Evolutionary conservation across 306 rosid genomes (phyloP), one percentile per base, ranked within the genome.

Genomic region (Betula pendula): DNA sequence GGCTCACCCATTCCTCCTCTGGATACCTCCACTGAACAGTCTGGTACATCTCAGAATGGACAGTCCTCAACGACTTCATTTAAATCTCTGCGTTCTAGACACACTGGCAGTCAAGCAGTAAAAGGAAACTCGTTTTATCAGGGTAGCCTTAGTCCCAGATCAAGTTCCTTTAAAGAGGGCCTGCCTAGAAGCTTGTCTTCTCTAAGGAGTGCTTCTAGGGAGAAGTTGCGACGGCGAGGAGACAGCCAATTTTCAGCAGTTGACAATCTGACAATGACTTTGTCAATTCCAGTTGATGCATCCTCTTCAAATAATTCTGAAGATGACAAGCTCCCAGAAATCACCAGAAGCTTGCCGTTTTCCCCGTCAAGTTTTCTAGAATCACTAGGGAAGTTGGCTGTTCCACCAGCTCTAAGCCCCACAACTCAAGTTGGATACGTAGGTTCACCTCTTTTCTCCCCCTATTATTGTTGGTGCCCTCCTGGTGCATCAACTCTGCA

Each of bases 381-480:
- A 49, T 89, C 97, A 29, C 68, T 85, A 5, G 94, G 85, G 53
- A 89, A 83, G 50, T 82, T 83, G 75, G 55, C 84, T 75, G 85
- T 50, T 25, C 83, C 92, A 78, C 82, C 86, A 16, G 58, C 85
- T 63, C 60, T 79, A 53, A 84, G 84, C 77, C 63, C 83, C 60
- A 83, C 82, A 22, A 87, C 85, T 72, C 87, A 85, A 68, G 65
- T 79, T 65, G 78, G 94, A 51, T 84, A 84, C 24, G 43, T 83
- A 45, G 92, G 77, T 52, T 73, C 93, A 16, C 88, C 99, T 42
- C 87, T 90, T 55, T 89, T 95, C 71, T 82, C 97, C 45, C 99
- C 99, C 19, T 85, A 89, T 80, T 92, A 96, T 82, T 92, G 99
- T 75, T 96, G 96, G 96, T 96, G 97, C 71, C 97, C 99, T 56